phyloP scores from a whole-genome alignment of 1,284 basidiomycete species.

The Omphalotus olearius region DNA sequence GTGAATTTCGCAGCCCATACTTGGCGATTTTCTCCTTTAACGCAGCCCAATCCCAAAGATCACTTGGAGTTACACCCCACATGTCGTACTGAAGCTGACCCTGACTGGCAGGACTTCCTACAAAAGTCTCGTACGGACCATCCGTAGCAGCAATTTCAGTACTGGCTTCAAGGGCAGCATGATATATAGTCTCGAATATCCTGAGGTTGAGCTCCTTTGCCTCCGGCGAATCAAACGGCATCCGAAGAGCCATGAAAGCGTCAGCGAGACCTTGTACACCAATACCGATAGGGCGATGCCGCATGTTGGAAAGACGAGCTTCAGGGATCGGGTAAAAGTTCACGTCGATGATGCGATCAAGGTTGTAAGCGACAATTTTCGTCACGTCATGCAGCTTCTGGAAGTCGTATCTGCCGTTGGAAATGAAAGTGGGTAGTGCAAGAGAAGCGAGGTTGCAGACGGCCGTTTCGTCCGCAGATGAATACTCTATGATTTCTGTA shows the following conservation, averaged over 20 bases:
- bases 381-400: conserved; percentile 91
- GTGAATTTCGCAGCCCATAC: conserved; percentile 89
- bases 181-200: conserved; percentile 99
- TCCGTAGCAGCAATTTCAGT: conserved; percentile 82
- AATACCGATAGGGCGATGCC: conserved; percentile 96
- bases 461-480: conserved; percentile 95
- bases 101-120: conserved; percentile 85
- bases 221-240: conserved; percentile 91
- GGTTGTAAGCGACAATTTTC: conserved; percentile 90
- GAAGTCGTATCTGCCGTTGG: conserved; percentile 72
- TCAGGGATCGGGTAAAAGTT: conserved; percentile 95
- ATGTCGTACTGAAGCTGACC: conserved; percentile 94
- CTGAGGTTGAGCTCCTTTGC: conserved; percentile 90
- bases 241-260: conserved; percentile 94
- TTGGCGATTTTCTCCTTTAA: conserved; percentile 89
- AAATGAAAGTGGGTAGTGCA: conserved; percentile 87
- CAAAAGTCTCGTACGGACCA: conserved; percentile 90
- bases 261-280: conserved; percentile 99
- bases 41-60: conserved; percentile 92
- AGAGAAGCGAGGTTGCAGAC: conserved; percentile 99
- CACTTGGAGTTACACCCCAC: conserved; percentile 91
- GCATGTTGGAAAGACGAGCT: conserved; percentile 92
- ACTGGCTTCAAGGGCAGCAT: conserved; percentile 91
- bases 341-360: conserved; percentile 92
- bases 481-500: conserved; percentile 99